phyloP scores from a whole-genome alignment of 139 green algal species.

The Tetraselmis striata region DNA sequence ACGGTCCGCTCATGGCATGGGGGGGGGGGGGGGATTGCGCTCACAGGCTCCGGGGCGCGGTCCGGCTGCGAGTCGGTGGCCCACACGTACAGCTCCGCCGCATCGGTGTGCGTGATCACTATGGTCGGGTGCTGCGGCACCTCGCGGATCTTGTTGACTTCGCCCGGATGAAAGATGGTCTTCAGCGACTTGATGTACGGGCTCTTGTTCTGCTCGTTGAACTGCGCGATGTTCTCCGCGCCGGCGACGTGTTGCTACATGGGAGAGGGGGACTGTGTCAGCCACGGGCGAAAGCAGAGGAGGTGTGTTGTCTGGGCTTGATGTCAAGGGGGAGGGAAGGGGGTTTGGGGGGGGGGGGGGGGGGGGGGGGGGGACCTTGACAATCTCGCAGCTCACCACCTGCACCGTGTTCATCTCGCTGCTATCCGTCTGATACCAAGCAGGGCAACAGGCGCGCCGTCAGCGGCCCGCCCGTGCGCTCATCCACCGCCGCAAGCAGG shows the following conservation, averaged over 20 bases:
- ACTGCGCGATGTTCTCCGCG: constrained; percentile 60
- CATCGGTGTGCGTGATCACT: constrained; percentile 89
- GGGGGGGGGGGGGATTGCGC: no score
- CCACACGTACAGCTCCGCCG: constrained; percentile 79
- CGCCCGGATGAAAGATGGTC: constrained; percentile 74
- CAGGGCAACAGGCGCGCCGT: no score
- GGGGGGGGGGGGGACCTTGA: no score
- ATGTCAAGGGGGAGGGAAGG: no score
- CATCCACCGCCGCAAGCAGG: no score
- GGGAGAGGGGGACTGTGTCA: no score
- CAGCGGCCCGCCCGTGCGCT: no score
- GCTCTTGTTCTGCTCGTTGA: constrained; percentile 52
- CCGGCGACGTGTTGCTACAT: constrained; percentile 69
- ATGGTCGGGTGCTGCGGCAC: constrained; percentile 63
- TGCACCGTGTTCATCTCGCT: constrained; percentile 65
- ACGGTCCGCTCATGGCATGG: no score
- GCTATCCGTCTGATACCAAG: constrained; percentile 71
- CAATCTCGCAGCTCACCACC: constrained; percentile 47
- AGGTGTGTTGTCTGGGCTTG: no score
- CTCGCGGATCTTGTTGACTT: constrained; percentile 95
- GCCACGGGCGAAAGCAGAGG: no score
- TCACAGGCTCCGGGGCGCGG: constrained; percentile 5
- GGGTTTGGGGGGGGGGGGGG: no score
- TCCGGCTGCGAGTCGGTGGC: constrained; percentile 75
- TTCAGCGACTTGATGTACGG: constrained; percentile 59